phyloP scores from a whole-genome alignment of 306 rosid genomes.

The Ormosia emarginata region DNA sequence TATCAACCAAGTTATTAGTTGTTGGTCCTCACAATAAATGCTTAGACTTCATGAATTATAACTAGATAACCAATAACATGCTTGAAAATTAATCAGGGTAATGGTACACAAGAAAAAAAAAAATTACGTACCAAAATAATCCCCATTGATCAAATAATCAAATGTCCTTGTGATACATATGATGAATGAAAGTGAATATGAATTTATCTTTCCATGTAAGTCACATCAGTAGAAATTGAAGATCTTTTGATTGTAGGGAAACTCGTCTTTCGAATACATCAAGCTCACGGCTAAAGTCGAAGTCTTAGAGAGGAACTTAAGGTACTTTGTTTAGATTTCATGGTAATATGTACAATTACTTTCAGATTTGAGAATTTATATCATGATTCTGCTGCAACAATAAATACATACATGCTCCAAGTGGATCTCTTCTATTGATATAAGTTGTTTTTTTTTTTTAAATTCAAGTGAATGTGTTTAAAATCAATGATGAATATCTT shows the following conservation, averaged over 20 bases:
- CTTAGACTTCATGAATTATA: no score
- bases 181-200: background rate
- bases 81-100: background rate
- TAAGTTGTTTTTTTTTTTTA: no score
- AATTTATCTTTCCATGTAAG: background rate
- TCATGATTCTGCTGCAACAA: no score
- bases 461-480: no score
- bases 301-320: conserved; percentile 62
- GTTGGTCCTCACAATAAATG: no score
- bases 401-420: no score
- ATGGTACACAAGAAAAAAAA: background rate
- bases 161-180: background rate
- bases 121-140: background rate
- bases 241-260: conserved; percentile 33
- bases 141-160: background rate
- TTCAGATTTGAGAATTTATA: background rate
- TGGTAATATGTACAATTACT: background rate
- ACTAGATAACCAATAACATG: no score
- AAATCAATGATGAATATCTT: no score
- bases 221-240: background rate
- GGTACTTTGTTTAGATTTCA: conserved; percentile 37
- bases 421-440: no score
- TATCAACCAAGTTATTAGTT: no score
- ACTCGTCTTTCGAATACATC: conserved; percentile 54
- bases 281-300: conserved; percentile 63